Base-by-base conservation (phyloP, 371 early-diverging fungal species). In the Apophysomyces elegans region DNA sequence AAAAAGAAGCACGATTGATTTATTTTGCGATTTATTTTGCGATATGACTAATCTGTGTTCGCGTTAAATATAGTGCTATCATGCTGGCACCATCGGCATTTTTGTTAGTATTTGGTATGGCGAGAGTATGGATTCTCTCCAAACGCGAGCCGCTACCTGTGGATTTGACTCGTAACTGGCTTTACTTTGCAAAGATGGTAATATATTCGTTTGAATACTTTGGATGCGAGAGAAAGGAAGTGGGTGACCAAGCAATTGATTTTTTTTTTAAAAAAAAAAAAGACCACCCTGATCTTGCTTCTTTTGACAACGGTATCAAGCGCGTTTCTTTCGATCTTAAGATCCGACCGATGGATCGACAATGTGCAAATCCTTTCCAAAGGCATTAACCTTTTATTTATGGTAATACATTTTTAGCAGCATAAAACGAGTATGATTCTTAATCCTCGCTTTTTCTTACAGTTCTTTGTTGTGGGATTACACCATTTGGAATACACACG, bases 401-500 rank as follows among this genome's bases (percentile, higher is more conserved):
- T 81, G 67, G 71, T 81, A 62, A 69, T 21, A 61, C 70, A 8
- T 37, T 36, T 75, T 35, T 62, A 54, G 4, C 32, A 16, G 37
- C 64, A 14, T 38, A 16, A 43, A 1, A 26, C 1, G 21, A 70
- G 43, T 72, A 57, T 66, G 32, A 26, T 71, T 13, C 26, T 46
- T 16, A 62, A 63, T 50, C 18, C 47, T 50, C 13, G 41, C 58
- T 58, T 62, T 14, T 59, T 56, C 5, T 74, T 68, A 0, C 80
- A 85, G 70, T 56, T 76, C 0, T 75, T 90, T 61, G 90, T 90
- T 0, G 71, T 79, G 4, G 74, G 75, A 7, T 74, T 92, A 58
- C 89, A 92, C 62, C 85, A 88, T 72, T 61, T 83, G 26, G 92
- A 94, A 66, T 91, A 90, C 65, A 83, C 83, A 9, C 79, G 87